A percentile compares a stretch with the other conserved stretches of the same genome.
These are phyloP conservation scores for Lachancea lanzarotensis DNA, from an alignment of 805 yeast genomes.

Conservation along the genomic window DNA sequence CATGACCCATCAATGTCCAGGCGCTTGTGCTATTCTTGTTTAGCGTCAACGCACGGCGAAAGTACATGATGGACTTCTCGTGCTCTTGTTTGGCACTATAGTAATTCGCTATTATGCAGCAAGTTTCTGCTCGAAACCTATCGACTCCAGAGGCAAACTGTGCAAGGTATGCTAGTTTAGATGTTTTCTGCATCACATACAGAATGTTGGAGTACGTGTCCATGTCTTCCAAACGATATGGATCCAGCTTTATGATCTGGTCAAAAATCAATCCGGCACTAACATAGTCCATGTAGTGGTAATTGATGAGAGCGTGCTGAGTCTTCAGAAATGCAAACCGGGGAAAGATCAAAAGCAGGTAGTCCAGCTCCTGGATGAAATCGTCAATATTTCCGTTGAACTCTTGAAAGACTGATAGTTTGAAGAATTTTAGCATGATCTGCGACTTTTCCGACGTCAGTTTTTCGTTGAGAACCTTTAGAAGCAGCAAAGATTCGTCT, in stretches of 20 bases:
- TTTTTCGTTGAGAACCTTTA: constrained; percentile 32
- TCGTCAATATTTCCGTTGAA: constrained; percentile 62
- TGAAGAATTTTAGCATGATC: constrained; percentile 51
- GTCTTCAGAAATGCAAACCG: constrained; percentile 64
- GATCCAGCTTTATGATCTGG: constrained; percentile 63
- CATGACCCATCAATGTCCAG: constrained; percentile 99
- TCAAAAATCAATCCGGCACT: constrained; percentile 79
- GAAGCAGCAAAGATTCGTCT: constrained; percentile 49
- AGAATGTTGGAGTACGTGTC: constrained; percentile 92
- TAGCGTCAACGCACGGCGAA: constrained; percentile 78
- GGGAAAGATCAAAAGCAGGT: constrained; percentile 55
- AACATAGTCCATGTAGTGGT: constrained; percentile 78
- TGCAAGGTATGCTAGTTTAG: constrained; percentile 80
- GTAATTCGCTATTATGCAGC: constrained; percentile 90
- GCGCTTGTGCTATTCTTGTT: constrained; percentile 80
- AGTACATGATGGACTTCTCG: constrained; percentile 89
- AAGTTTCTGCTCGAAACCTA: constrained; percentile 86
- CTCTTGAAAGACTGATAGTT: constrained; percentile 65
- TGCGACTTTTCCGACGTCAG: constrained; percentile 14
- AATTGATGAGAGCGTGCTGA: constrained; percentile 75
- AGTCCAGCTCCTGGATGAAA: constrained; percentile 44
- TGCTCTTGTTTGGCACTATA: constrained; percentile 89
- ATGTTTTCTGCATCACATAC: constrained; percentile 84
- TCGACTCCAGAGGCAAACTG: constrained; percentile 79
- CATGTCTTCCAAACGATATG: constrained; percentile 81